Percentiles rank a stretch among this genome's conserved stretches.
phyloP scores from a whole-genome alignment of 495 filamentous ascomycete species.

The Physcia stellaris region DNA sequence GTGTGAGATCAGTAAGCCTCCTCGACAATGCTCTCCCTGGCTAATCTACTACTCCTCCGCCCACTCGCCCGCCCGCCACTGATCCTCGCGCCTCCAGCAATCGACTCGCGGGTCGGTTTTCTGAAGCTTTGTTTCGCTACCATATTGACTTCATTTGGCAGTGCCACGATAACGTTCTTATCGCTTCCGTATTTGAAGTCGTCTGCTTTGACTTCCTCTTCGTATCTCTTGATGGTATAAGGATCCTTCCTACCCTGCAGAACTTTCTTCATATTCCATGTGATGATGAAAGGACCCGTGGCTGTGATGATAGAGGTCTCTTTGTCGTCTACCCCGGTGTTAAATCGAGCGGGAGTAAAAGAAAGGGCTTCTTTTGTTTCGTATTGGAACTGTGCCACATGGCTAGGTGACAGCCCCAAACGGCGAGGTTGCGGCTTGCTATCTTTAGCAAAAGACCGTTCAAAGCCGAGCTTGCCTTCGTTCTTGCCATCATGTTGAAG shows the following conservation, averaged over 20 bases:
- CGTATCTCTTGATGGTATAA: constrained; percentile 92
- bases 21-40: constrained; percentile 68
- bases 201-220: constrained; percentile 92
- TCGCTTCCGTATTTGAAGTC: constrained; percentile 96
- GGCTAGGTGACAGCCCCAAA: constrained; percentile 70
- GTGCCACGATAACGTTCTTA: constrained; percentile 92
- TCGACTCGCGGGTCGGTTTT: constrained; percentile 85
- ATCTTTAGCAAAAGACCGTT: constrained; percentile 84
- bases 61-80: constrained; percentile 34
- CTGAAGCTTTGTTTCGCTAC: constrained; percentile 71
- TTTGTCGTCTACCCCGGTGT: constrained; percentile 63
- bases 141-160: constrained; percentile 98
- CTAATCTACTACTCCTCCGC: constrained; percentile 37
- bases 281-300: constrained; percentile 94
- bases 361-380: constrained; percentile 75
- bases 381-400: constrained; percentile 93
- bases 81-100: constrained; percentile 41
- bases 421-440: constrained; percentile 86
- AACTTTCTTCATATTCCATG: constrained; percentile 89
- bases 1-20: constrained; percentile 60
- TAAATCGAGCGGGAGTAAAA: constrained; percentile 89
- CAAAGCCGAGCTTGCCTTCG: constrained; percentile 93
- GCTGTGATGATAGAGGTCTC: constrained; percentile 93
- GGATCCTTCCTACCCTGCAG: constrained; percentile 65
- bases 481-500: constrained; percentile 90